Evolutionary conservation across 306 rosid species (phyloP).

Genomic region (Inga laurina): DNA sequence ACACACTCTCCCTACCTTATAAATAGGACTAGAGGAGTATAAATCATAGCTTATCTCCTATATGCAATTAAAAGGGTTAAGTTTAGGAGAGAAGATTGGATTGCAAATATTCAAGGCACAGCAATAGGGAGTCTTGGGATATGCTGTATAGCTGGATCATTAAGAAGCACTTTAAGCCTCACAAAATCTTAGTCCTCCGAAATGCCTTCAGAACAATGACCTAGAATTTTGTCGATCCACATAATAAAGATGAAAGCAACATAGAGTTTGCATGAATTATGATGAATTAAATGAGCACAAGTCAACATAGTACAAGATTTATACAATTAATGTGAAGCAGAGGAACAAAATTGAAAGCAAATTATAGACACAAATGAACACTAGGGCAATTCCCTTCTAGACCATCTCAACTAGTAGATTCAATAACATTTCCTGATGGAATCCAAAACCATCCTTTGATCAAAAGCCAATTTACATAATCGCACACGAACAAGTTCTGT

Average conservation of each 20-base stretch:
- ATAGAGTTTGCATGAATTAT: constrained; percentile 34
- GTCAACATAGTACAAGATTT: constrained; percentile 53
- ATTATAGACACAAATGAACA: constrained; percentile 52
- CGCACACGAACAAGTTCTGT: constrained; percentile 73
- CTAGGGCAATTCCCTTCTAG: constrained; percentile 33
- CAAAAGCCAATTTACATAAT: constrained; percentile 68
- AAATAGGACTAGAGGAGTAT: too few relatives aligned
- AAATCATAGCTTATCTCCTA: too few relatives aligned
- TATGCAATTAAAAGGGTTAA: background rate
- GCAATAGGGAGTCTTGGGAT: background rate
- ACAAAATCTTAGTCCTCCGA: constrained; percentile 32
- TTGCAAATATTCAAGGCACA: background rate
- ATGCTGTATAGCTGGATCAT: constrained; percentile 4
- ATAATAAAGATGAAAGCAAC: background rate
- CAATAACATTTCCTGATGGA: constrained; percentile 38
- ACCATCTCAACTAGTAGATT: constrained; percentile 28
- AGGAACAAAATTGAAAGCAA: constrained; percentile 72
- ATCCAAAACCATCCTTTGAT: constrained; percentile 10
- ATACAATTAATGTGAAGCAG: constrained; percentile 48
- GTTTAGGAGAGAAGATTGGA: background rate
- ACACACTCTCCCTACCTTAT: too few relatives aligned
- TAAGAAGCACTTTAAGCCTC: constrained; percentile 8
- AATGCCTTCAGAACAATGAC: constrained; percentile 26
- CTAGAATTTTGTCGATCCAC: background rate
- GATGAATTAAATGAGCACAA: constrained; percentile 57